Evolutionary conservation across 1,139 yeast species (phyloP).

Genomic region (Waltiozyma sp.): DNA sequence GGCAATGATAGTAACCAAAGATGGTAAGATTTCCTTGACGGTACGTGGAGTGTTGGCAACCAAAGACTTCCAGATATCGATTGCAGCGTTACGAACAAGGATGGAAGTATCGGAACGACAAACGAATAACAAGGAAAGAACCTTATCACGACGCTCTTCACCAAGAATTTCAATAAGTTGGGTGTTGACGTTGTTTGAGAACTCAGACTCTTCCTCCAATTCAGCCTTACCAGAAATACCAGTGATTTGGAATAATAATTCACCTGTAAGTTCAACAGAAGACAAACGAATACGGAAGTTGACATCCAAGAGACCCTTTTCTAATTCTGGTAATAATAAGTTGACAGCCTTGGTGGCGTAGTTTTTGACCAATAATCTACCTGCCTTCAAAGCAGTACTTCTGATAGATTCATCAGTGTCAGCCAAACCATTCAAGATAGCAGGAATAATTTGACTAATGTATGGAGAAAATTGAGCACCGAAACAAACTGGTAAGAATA

Average conservation of each 20-base stretch:
- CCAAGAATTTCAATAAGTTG: conserved; percentile 76
- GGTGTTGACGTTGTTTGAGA: conserved; percentile 51
- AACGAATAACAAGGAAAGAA: conserved; percentile 74
- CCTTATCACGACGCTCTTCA: conserved; percentile 75
- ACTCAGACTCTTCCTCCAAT: conserved; percentile 44
- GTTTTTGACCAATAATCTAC: conserved; percentile 81
- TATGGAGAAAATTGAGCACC: conserved; percentile 90
- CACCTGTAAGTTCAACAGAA: conserved; percentile 96
- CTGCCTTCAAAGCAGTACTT: conserved; percentile 86
- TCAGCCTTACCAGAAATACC: conserved; percentile 65
- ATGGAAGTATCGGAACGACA: conserved; percentile 90
- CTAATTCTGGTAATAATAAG: conserved; percentile 85
- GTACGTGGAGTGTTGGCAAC: conserved; percentile 95
- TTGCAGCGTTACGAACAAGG: conserved; percentile 81
- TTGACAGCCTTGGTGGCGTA: conserved; percentile 93
- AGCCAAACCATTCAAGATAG: conserved; percentile 84
- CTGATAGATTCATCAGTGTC: conserved; percentile 80
- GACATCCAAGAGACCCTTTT: conserved; percentile 73
- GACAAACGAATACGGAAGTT: conserved; percentile 85
- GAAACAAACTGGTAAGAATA: conserved; percentile 89
- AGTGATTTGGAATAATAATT: conserved; percentile 84
- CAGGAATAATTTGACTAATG: conserved; percentile 74
- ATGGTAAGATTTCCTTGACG: conserved; percentile 85
- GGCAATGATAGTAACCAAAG: conserved; percentile 71
- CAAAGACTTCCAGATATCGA: conserved; percentile 94